These are phyloP conservation scores for Gnomoniopsis sp. DNA, from an alignment of 2,329 filamentous ascomycete species.

Conservation along the genomic window DNA sequence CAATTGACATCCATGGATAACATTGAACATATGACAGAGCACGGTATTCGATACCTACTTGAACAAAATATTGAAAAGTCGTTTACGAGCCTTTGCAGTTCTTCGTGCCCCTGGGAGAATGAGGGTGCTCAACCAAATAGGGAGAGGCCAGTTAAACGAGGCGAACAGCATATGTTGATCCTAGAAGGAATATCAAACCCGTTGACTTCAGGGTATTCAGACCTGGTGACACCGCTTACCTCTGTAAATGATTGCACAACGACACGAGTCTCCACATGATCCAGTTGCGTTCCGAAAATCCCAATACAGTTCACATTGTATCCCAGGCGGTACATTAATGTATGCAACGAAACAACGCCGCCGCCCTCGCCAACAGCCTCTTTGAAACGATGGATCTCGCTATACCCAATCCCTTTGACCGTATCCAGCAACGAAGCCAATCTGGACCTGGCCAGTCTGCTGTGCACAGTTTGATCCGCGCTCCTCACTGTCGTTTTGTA, in stretches of 20 bases:
- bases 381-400: not conserved
- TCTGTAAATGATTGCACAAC: not conserved
- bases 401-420: not conserved
- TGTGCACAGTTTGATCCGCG: not conserved
- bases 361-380: not conserved
- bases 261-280: not conserved
- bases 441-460: not conserved
- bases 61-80: not conserved
- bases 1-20: not conserved
- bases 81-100: not conserved
- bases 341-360: not conserved
- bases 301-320: not conserved
- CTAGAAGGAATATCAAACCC: not conserved
- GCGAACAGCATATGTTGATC: not conserved
- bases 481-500: not conserved
- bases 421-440: not conserved
- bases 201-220: not conserved
- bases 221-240: not conserved
- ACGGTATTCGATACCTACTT: not conserved
- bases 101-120: not conserved
- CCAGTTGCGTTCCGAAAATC: not conserved
- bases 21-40: not conserved
- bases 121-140: not conserved
- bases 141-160: not conserved
- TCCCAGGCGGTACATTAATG: not conserved